Base-by-base conservation (phyloP, 371 early-diverging fungal genomes). In the Syncephalis plumigaleata region DNA sequence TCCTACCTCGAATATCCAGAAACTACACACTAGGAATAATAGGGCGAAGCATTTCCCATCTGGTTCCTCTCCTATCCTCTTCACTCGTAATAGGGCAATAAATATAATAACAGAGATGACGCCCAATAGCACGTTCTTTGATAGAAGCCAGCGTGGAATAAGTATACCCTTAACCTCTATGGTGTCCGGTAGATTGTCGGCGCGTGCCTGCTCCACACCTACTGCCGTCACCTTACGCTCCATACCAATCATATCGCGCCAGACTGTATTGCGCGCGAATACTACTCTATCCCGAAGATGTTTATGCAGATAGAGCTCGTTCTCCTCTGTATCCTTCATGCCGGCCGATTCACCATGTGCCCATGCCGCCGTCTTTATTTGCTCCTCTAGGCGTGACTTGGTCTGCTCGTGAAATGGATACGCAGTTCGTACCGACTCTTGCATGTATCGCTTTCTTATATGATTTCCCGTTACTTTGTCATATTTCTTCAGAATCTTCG, bases 241-340 rank as follows among this genome's bases (percentile, higher is more conserved):
- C 55, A 77, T 69, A 15, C 86, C 81, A 47, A 96, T 77, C 91
- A 94, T 84, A 57, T 96, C 96, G 49, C 88, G 72, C 96, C 96
- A 96, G 5, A 96, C 84, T 0, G 95, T 93, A 60, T 91, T 93
- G 56, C 96, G 80, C 58, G 93, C 92, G 83, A 85, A 92, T 2
- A 87, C 89, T 50, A 96, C 78, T 39, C 83, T 84, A 52, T 94
- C 93, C 42, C 91, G 68, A 55, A 94, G 64, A 52, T 84, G 79
- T 20, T 70, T 64, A 47, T 83, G 78, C 18, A 96, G 76, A 44
- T 87, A 86, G 0, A 63, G 62, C 18, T 70, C 65, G 0, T 89
- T 87, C 13, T 67, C 61, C 27, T 73, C 77, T 15, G 71, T 45
- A 42, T 72, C 59, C 42, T 60, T 62, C n/a, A 62, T 58, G 7